These are phyloP conservation scores for Talaromyces funiculosus DNA, from an alignment of 2,329 filamentous ascomycete genomes.

Conservation along the genomic window DNA sequence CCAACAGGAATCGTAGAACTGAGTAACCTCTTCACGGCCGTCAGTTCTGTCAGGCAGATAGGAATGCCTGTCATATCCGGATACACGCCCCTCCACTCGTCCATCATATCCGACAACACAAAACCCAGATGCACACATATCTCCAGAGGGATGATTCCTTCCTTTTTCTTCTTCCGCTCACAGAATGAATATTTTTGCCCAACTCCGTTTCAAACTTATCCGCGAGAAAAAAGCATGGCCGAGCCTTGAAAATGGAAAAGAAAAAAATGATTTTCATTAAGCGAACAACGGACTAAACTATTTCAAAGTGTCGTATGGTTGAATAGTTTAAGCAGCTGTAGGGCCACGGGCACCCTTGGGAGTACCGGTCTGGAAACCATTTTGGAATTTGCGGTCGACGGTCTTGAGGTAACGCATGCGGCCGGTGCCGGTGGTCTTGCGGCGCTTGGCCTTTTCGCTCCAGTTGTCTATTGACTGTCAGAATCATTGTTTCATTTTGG, in stretches of 20 bases:
- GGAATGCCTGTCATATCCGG: background rate
- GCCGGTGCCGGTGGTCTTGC: conserved; percentile 97
- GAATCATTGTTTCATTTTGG: conserved; percentile 1
- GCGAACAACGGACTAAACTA: conserved; percentile 4
- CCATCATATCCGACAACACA: conserved; percentile 15
- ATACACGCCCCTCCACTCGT: background rate
- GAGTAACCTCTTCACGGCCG: conserved; percentile 9
- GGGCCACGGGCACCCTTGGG: conserved; percentile 78
- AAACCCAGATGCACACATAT: conserved; percentile 23
- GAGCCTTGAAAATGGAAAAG: background rate
- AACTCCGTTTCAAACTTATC: background rate
- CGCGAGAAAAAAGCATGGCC: background rate
- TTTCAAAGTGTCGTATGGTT: background rate
- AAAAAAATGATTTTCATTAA: conserved; percentile 3
- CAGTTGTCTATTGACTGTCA: conserved; percentile 74
- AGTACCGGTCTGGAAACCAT: conserved; percentile 89
- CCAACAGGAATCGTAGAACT: conserved; percentile 10
- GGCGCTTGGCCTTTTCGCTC: conserved; percentile 99
- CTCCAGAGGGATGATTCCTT: background rate
- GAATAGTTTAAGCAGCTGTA: conserved; percentile 40
- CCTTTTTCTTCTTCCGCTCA: background rate
- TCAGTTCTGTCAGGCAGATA: background rate
- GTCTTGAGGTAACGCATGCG: conserved; percentile 93
- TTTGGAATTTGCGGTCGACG: conserved; percentile 90
- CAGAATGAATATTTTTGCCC: conserved; percentile 6